A percentile compares a stretch with the other conserved stretches of the same genome.
These are phyloP conservation scores for Microcera coccophila DNA, from an alignment of 2,329 filamentous ascomycete species.

Conservation along the genomic window DNA sequence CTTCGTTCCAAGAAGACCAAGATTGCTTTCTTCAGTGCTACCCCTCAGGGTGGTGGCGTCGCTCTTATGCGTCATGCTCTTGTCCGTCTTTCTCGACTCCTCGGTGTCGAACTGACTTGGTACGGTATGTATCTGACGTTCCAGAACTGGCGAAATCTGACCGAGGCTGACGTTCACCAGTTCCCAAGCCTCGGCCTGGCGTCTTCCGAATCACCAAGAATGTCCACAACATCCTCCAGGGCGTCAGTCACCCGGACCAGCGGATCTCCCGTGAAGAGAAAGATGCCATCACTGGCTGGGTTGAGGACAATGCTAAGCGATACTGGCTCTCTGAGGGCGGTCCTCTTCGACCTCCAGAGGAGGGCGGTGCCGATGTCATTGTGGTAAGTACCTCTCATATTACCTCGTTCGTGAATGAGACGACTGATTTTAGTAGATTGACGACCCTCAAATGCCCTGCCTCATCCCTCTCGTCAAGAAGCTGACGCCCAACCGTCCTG, in stretches of 20 bases:
- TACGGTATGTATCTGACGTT: conserved; percentile 46
- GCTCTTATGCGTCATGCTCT: conserved; percentile 78
- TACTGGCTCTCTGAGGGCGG: conserved; percentile 70
- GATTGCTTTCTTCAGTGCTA: conserved; percentile 75
- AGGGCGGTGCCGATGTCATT: conserved; percentile 73
- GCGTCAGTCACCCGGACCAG: conserved; percentile 63
- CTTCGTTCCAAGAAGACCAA: conserved; percentile 62
- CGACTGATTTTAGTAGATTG: conserved; percentile 46
- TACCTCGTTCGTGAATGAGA: neutral
- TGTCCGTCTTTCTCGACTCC: conserved; percentile 63
- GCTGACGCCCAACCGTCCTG: conserved; percentile 65
- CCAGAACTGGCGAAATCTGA: neutral
- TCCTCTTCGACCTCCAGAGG: conserved; percentile 58
- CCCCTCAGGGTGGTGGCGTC: conserved; percentile 78
- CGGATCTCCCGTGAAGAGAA: conserved; percentile 62
- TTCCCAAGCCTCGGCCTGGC: conserved; percentile 73
- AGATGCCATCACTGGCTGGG: conserved; percentile 64
- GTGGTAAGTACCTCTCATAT: conserved; percentile 44
- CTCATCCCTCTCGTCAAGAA: conserved; percentile 73
- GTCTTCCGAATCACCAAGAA: conserved; percentile 83
- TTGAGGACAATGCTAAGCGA: conserved; percentile 65
- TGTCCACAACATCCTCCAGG: conserved; percentile 84
- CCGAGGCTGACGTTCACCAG: conserved; percentile 32
- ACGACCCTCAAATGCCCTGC: conserved; percentile 81
- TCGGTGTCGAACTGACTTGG: conserved; percentile 70